A percentile compares a stretch with the other conserved stretches of the same genome.
Evolutionary conservation across 805 yeast genomes (phyloP).

Genomic region (Dipodascus geniculatus): DNA sequence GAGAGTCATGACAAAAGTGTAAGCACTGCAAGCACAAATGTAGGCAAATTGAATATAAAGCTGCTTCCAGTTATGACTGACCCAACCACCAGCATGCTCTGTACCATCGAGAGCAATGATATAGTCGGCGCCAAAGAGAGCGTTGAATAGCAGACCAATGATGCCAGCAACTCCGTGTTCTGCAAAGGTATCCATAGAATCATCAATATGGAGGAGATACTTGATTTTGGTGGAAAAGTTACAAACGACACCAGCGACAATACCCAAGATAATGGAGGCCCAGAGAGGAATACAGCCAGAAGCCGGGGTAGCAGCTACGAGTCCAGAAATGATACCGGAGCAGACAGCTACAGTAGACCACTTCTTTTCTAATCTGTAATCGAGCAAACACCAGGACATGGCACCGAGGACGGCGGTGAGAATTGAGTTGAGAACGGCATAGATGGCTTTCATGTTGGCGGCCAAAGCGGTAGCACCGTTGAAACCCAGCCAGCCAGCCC

Average conservation of each 20-base stretch:
- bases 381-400: constrained; percentile 81
- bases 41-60: constrained; percentile 83
- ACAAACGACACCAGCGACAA: constrained; percentile 71
- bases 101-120: constrained; percentile 90
- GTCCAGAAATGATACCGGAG: constrained; percentile 90
- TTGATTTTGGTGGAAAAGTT: constrained; percentile 84
- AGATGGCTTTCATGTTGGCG: constrained; percentile 73
- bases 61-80: constrained; percentile 82
- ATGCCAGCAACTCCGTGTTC: constrained; percentile 98
- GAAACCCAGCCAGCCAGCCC: constrained; percentile 96
- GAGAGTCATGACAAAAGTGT: constrained; percentile 65
- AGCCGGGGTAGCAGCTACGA: constrained; percentile 94
- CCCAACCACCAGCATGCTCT: constrained; percentile 84
- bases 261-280: constrained; percentile 80
- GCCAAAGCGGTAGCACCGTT: constrained; percentile 82
- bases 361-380: constrained; percentile 75
- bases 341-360: constrained; percentile 94
- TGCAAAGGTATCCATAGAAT: constrained; percentile 90
- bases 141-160: constrained; percentile 81
- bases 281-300: constrained; percentile 86
- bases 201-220: constrained; percentile 72
- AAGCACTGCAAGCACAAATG: constrained; percentile 62
- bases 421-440: constrained; percentile 87
- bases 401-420: constrained; percentile 85
- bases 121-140: constrained; percentile 73